A percentile compares a stretch with the other conserved stretches of the same genome.
phyloP scores from a whole-genome alignment of 495 filamentous ascomycete species.

The Lineolata rhizophorae region DNA sequence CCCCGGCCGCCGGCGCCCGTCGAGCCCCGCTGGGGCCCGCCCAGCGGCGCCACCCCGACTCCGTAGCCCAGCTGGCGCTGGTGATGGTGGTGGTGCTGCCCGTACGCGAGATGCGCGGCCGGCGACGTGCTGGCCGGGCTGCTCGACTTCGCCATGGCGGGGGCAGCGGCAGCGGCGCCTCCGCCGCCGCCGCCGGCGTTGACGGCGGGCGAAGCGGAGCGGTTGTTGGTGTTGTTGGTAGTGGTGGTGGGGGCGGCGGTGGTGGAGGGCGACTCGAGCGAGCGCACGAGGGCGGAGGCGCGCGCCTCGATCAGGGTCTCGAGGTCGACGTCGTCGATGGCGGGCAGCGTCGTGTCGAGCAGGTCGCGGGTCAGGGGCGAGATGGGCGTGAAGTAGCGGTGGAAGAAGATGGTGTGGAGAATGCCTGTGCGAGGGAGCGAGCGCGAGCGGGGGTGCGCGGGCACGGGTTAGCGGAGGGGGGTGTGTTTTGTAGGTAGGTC shows the following conservation, averaged over 20 bases:
- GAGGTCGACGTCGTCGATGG: constrained; percentile 72
- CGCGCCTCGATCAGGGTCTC: constrained; percentile 85
- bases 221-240: too few relatives aligned
- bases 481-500: constrained; percentile 4
- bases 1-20: constrained; percentile 35
- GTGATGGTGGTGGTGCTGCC: too few relatives aligned
- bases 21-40: too few relatives aligned
- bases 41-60: constrained; percentile 1
- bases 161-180: too few relatives aligned
- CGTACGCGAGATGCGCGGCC: too few relatives aligned
- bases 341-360: constrained; percentile 75
- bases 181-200: constrained; percentile 3
- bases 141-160: too few relatives aligned
- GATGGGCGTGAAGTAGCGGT: constrained; percentile 82
- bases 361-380: constrained; percentile 72
- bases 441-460: constrained; percentile 3
- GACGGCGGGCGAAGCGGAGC: too few relatives aligned
- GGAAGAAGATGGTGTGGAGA: constrained; percentile 96
- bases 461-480: constrained; percentile 1
- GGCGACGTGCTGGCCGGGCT: too few relatives aligned
- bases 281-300: constrained; percentile 49
- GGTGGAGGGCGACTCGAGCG: constrained; percentile 21
- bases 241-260: too few relatives aligned
- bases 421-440: too few relatives aligned
- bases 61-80: neutral